Evolutionary conservation across 768 basidiomycete species (phyloP), one percentile per base, ranked within the genome.

Genomic region (Cystobasidium tubakii): DNA sequence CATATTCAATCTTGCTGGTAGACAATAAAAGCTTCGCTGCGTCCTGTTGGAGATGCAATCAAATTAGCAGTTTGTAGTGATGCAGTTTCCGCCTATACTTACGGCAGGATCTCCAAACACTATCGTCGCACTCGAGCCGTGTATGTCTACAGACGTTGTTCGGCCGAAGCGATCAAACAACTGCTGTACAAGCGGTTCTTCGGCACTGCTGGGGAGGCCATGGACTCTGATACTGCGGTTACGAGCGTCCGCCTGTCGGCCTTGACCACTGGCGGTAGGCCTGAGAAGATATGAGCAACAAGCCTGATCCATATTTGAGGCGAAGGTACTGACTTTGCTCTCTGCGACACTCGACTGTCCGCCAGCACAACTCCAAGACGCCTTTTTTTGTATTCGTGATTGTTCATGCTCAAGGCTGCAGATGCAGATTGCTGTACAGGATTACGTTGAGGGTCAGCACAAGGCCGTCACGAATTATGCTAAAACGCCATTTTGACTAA

Each of bases 171-270:
- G 95, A 80, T 93, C 91, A 2, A 99, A 82, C 0, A 84, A 83
- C 83, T 98, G 96, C 77, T 99, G 95, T 29, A 99, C 81, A 0
- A 98, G 83, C 1, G 90, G 95, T 79, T 98, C 96, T 79, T 96
- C 91, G 3, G 91, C 88, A 12, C 83, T 86, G 1, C 85, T 79
- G 0, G 91, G 91, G 25, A 99, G 84, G 64, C 88, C 88, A 25
- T 84, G 86, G 65, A 97, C 82, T 10, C 89, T 87, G 9, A 98
- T 84, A 23, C 90, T 90, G 21, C 91, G 87, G 75, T 83, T 87
- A 85, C 86, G 6, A 83, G 81, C 69, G 89, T 90, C 15, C 60
- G 84, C 85, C 50, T 82, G 80, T 76, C 83, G 82, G 54, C 85
- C 86, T 44, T 87, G 33, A 29, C 87, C 87, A 63, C 50, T 55